Evolutionary conservation across 208 protist species (phyloP).

Genomic region (Endotrypanum monterogeii): DNA sequence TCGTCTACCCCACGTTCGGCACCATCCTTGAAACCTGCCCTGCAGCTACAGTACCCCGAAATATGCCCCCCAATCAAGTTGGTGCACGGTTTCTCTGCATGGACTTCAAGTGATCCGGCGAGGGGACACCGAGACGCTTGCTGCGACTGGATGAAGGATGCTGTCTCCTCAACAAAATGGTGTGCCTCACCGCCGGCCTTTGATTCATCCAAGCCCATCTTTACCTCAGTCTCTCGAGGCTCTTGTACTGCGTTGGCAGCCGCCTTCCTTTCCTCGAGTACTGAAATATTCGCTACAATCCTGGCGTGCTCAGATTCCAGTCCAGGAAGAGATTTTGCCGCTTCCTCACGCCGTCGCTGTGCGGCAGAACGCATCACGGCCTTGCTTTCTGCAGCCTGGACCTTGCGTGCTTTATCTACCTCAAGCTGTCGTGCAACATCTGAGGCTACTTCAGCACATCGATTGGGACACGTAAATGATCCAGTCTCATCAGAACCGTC

Average conservation of each 20-base stretch:
- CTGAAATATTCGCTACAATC: constrained; percentile 21
- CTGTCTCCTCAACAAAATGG: constrained; percentile 5
- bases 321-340: constrained; percentile 2
- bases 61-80: constrained; percentile 24
- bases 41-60: constrained; percentile 71
- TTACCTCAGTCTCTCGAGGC: constrained; percentile 28
- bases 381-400: constrained; percentile 20
- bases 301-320: constrained; percentile 22
- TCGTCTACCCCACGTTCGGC: background rate
- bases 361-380: constrained; percentile 36
- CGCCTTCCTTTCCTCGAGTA: constrained; percentile 23
- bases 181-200: constrained; percentile 6
- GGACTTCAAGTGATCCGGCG: constrained; percentile 14
- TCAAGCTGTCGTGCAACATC: constrained; percentile 27
- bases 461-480: constrained; percentile 52
- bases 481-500: constrained; percentile 92
- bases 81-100: constrained; percentile 44
- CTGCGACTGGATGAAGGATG: constrained; percentile 45
- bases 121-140: constrained; percentile 43
- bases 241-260: constrained; percentile 39
- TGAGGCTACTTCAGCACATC: constrained; percentile 48
- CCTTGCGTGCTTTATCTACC: constrained; percentile 32
- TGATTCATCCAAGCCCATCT: constrained; percentile 19
- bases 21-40: background rate
- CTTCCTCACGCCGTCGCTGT: constrained; percentile 20